Evolutionary conservation across 1,139 yeast genomes (phyloP), one percentile per base, ranked within the genome.

Genomic region (Geotrichum reessii): DNA sequence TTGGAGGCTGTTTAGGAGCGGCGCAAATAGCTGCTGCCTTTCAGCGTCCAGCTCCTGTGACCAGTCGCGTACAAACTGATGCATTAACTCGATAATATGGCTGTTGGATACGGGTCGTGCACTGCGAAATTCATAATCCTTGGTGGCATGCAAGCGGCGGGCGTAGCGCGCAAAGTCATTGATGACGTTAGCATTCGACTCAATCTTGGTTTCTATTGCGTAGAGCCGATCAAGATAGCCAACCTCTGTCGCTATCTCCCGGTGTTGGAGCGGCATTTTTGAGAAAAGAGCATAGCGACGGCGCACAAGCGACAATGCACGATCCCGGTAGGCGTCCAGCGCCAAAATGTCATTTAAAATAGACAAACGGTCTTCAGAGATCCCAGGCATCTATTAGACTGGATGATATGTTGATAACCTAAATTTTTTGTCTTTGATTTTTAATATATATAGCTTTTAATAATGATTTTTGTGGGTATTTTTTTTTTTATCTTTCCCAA

Each of bases 31-130:
- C 0, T 87, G 87, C 8, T 68, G 62, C 1, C 85, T 71, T 66
- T 86, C 91, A 1, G 63, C 60, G 2, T 69, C 74, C 11, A 78
- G 81, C 14, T 69, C 67, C 0, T 63, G 63, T 2, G 82, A 73
- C 93, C 95, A 90, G 69, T 90, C 96, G 54, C 96, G 76, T 6
- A 83, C 79, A 62, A 80, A 81, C 70, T 89, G 96, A 52, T 89
- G 84, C 55, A 90, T 66, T 3, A 88, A 76, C 68, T 90, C 96
- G 44, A 84, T 78, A 0, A 86, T 89, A 55, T 85, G 74, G 62
- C 79, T 82, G 63, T 81, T 79, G 42, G 62, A 53, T 52, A 22
- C 62, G 55, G 55, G 64, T 60, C 52, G 70, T 58, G 50, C 62
- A 52, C 65, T 67, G 65, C 68, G 59, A 53, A 76, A 49, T 56